Evolutionary conservation across 768 basidiomycete genomes (phyloP).

Genomic region (Mycena latifolia): DNA sequence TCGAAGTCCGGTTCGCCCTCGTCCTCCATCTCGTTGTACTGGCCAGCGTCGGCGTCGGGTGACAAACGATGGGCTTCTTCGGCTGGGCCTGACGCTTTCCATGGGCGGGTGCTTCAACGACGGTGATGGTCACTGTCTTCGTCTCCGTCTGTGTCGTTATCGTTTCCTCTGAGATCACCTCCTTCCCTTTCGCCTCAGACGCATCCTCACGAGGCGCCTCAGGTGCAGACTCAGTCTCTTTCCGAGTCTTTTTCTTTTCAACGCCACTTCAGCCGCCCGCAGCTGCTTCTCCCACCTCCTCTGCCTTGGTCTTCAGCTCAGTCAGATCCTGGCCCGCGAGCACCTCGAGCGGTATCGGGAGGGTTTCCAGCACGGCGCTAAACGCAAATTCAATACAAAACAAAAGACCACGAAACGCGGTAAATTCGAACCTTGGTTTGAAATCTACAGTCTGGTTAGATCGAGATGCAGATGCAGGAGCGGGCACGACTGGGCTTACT

Average conservation of each 20-base stretch:
- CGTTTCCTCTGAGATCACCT: too few relatives aligned
- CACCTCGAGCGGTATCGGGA: conserved; percentile 50
- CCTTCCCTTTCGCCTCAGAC: not conserved
- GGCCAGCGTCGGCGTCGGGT: too few relatives aligned
- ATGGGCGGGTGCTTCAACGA: too few relatives aligned
- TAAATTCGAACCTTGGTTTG: conserved; percentile 32
- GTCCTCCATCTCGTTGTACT: too few relatives aligned
- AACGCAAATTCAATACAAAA: not conserved
- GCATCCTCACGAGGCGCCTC: not conserved
- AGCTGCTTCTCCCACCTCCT: conserved; percentile 26
- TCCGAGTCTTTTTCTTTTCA: too few relatives aligned
- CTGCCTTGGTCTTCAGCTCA: conserved; percentile 47
- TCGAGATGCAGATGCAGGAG: not conserved
- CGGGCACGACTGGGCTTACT: conserved; percentile 52
- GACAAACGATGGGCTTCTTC: conserved; percentile 1
- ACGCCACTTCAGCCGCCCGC: too few relatives aligned
- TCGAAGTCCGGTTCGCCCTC: too few relatives aligned
- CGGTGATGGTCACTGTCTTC: not conserved
- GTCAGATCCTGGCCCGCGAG: conserved; percentile 52
- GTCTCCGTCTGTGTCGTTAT: not conserved
- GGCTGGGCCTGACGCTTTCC: not conserved
- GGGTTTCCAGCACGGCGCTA: conserved; percentile 38
- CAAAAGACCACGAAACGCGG: conserved; percentile 30
- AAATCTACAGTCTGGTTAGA: conserved; percentile 39
- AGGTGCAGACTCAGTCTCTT: not conserved